Base-by-base conservation (phyloP, 345 rosid genomes). In the Populus ilicifolia region DNA sequence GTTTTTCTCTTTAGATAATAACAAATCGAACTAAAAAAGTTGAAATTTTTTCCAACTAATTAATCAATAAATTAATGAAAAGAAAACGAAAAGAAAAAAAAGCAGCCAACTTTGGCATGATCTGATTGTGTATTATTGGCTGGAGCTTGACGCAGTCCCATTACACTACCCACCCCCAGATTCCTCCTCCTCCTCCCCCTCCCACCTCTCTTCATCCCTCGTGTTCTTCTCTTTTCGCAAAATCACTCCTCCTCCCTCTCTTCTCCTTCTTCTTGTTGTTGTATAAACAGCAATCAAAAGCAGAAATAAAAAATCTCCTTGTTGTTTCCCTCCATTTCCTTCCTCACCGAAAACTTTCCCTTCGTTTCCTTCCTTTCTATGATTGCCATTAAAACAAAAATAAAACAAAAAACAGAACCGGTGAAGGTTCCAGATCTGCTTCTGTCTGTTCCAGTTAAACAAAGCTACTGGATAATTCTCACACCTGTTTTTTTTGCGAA, bases 141-240 rank as follows among this genome's bases (percentile, higher is more conserved):
- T 89, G 86, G 88, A 81, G 88, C 79, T 83, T 84, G 84, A 72
- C 87, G 86, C 88, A 75, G 84, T 65, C 83, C 85, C 83, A 83
- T 81, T 80, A 81, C 61, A 71, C 82, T 56, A 43, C 72, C 50
- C 27, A 6, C 23, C 25, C 11, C 38, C 56, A 72, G 68, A 84
- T 82, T 80, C 41, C 39, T 1, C 46, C 48, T 52, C 64, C 11
- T 54, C 35, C 35, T 33, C 43, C 50, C 4, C 2, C 14, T 18
- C 52, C 50, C 30, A 39, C 71, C 75, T 54, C 44, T 54, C 29
- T 50, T n/a, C 33, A 39, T 70, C 30, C 29, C 14, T 18, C 44
- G 6, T 16, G 14, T 16, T 4, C 9, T 1, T 52, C 59, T 6
- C 59, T n/a, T 52, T 8, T 52, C 6, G 12, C 36, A 41, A 61